These are phyloP conservation scores for Paraconiothyrium sp. DNA, from an alignment of 2,329 filamentous ascomycete genomes.

Conservation along the genomic window DNA sequence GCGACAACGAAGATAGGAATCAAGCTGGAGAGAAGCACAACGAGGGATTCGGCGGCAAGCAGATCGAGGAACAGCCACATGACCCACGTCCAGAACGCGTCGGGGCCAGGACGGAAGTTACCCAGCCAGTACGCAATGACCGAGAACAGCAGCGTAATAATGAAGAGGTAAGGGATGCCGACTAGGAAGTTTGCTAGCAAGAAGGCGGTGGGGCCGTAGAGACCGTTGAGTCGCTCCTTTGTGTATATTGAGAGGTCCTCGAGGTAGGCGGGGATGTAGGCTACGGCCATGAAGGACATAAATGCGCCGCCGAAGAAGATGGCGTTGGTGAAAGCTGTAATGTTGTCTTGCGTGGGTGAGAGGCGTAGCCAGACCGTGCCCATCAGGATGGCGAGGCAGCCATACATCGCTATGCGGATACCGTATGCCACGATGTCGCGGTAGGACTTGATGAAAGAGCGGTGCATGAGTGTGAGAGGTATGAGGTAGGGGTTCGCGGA, in stretches of 20 bases:
- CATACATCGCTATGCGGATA: conserved; percentile 84
- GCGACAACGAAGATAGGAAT: conserved; percentile 83
- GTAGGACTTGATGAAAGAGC: conserved; percentile 84
- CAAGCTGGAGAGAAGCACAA: conserved; percentile 77
- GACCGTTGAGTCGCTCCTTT: conserved; percentile 82
- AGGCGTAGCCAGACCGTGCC: conserved; percentile 87
- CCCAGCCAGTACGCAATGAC: conserved; percentile 81
- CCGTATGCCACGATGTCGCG: conserved; percentile 86
- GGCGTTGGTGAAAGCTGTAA: conserved; percentile 83
- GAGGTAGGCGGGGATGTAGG: conserved; percentile 84
- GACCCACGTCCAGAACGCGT: conserved; percentile 78
- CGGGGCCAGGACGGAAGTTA: conserved; percentile 73
- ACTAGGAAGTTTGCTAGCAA: conserved; percentile 83
- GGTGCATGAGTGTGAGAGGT: conserved; percentile 74
- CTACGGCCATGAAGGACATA: conserved; percentile 68
- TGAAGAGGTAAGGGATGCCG: conserved; percentile 81
- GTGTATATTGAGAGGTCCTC: conserved; percentile 78
- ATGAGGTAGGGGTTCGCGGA: conserved; percentile 61
- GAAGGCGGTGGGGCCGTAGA: conserved; percentile 79
- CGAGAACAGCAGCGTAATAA: conserved; percentile 80
- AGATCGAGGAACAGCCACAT: conserved; percentile 89
- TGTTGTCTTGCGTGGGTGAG: conserved; percentile 72
- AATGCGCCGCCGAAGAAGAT: conserved; percentile 68
- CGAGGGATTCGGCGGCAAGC: conserved; percentile 81
- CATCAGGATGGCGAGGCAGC: conserved; percentile 83